Base-by-base conservation (phyloP, 176 grass and related monocot species). In the Lolium multiflorum region DNA sequence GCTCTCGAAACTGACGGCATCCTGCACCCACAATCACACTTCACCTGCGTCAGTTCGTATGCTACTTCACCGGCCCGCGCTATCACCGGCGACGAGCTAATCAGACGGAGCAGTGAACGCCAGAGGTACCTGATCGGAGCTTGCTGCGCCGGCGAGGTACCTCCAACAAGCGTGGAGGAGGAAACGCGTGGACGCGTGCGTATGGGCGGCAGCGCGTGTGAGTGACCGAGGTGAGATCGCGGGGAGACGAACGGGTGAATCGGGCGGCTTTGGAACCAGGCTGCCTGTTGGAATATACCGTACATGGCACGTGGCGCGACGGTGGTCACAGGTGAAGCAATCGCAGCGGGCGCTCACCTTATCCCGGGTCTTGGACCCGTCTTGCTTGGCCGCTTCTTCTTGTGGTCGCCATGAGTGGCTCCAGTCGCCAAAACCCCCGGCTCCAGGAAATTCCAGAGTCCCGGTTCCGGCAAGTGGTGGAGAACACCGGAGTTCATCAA, bases 1-100 rank as follows among this genome's bases (percentile, higher is more conserved):
- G 76, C 89, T 60, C 10, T 76, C 28, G 85, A 68, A 18, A 88
- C 81, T 4, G 85, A 57, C 75, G 84, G 31, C 87, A 84, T 89
- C 66, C 56, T 84, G 54, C 51, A 56, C 16, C 54, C 18, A 2
- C 17, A 20, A 56, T 61, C 62, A 18, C 21, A 2, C 52, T 2
- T 7, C 47, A 17, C 54, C 43, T 22, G 46, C 83, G 21, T 44
- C 64, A 51, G 17, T 54, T 1, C 57, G 17, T 39, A 24, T 17
- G 71, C 8, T 6, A n/a, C 24, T 41, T 38, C 63, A 6, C 41
- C 31, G 31, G 31, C 31, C 31, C 0, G 16, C 59, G 14, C 6
- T 74, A 43, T 72, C 76, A 0, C 1, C 5, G 2, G 7, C 60
- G 3, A 16, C 18, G 43, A 1, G 12, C n/a, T 9, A 15, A 37